phyloP scores from a whole-genome alignment of 257 asterid species.

The Solanum piurae region DNA sequence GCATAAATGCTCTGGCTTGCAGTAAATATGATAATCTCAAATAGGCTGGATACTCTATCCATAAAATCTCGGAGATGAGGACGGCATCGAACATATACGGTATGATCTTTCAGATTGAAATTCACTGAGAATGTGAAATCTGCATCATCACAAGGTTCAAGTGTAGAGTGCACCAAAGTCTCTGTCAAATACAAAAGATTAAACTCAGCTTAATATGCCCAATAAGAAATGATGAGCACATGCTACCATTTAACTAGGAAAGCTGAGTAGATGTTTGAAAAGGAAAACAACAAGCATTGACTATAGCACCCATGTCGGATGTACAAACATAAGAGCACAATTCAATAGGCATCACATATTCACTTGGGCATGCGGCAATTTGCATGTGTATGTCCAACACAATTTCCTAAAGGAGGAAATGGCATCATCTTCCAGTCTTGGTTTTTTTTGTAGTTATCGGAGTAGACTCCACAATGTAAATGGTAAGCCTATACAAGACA shows the following conservation, averaged over 20 bases:
- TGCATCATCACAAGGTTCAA: conserved; percentile 75
- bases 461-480: background rate
- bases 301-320: background rate
- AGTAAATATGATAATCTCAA: conserved; percentile 87
- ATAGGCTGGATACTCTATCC: conserved; percentile 62
- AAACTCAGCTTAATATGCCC: background rate
- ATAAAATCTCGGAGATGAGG: conserved; percentile 79
- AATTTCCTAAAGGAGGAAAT: background rate
- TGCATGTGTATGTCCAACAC: background rate
- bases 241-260: background rate
- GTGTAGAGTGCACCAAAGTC: conserved; percentile 97
- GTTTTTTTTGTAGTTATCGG: background rate
- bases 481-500: background rate
- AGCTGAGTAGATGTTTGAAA: background rate
- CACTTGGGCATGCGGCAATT: background rate
- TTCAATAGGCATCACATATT: background rate
- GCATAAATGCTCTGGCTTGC: conserved; percentile 99
- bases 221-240: background rate
- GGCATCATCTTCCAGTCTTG: background rate
- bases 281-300: background rate
- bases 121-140: conserved; percentile 87
- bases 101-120: conserved; percentile 66
- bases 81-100: conserved; percentile 79
- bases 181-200: conserved; percentile 41
- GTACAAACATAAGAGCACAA: background rate